phyloP scores from a whole-genome alignment of 1,139 yeast species.

The Magnusiomyces ingens region DNA sequence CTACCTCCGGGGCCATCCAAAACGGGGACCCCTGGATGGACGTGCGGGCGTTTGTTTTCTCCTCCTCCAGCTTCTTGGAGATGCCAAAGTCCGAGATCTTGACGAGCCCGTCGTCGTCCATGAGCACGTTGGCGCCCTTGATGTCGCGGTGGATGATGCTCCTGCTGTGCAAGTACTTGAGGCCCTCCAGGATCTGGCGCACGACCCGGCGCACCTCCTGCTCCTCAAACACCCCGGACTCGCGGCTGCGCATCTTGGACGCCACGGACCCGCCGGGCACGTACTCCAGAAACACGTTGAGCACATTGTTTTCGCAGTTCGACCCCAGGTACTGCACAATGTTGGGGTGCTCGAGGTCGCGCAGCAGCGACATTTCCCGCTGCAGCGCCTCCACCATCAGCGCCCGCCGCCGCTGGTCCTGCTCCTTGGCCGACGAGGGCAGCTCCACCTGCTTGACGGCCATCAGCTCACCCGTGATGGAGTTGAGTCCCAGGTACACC shows the following conservation, averaged over 20 bases:
- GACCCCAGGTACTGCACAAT: constrained; percentile 90
- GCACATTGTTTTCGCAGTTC: constrained; percentile 53
- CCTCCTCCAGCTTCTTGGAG: constrained; percentile 59
- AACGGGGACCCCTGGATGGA: constrained; percentile 90
- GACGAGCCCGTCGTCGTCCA: constrained; percentile 85
- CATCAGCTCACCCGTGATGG: constrained; percentile 89
- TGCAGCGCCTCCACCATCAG: constrained; percentile 73
- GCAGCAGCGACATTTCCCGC: constrained; percentile 72
- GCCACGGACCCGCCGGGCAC: constrained; percentile 97
- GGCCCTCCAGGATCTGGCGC: constrained; percentile 75
- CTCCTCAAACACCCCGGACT: constrained; percentile 87
- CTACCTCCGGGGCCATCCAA: constrained; percentile 99
- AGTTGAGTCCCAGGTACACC: constrained; percentile 87
- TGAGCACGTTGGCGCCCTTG: constrained; percentile 86
- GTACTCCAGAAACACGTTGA: constrained; percentile 86
- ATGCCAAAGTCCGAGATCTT: constrained; percentile 94
- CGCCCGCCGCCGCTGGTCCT: constrained; percentile 43
- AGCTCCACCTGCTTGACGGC: constrained; percentile 91
- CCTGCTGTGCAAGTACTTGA: constrained; percentile 71
- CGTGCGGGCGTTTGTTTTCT: constrained; percentile 50
- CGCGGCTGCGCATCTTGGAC: constrained; percentile 57
- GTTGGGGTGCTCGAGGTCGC: constrained; percentile 82
- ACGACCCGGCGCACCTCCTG: constrained; percentile 79
- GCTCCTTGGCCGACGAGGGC: constrained; percentile 38
- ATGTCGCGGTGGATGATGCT: constrained; percentile 87